A percentile compares a stretch with the other conserved stretches of the same genome.
phyloP scores from a whole-genome alignment of 2,329 filamentous ascomycete species.

The Talaromyces pinophilus region DNA sequence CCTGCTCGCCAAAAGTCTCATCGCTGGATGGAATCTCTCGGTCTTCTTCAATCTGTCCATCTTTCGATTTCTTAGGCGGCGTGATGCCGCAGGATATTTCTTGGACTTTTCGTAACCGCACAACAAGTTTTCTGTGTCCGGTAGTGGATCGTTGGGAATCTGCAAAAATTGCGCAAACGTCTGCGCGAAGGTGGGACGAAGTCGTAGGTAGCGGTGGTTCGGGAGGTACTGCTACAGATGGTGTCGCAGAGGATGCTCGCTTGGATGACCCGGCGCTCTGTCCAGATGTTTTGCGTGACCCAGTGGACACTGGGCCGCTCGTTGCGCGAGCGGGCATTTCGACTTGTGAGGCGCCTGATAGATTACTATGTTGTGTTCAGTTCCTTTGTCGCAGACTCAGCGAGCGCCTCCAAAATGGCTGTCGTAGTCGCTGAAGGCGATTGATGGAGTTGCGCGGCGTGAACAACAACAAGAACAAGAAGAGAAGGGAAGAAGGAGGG shows the following conservation, averaged over 20 bases:
- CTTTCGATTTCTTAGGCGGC: constrained; percentile 38
- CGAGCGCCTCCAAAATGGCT: constrained; percentile 8
- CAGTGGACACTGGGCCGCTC: constrained; percentile 40
- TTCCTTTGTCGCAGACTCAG: background rate
- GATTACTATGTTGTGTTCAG: background rate
- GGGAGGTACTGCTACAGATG: constrained; percentile 58
- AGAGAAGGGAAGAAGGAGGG: constrained; percentile 25
- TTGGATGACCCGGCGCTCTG: constrained; percentile 81
- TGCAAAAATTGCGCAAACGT: constrained; percentile 71
- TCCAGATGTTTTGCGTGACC: constrained; percentile 43
- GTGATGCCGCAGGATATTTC: constrained; percentile 71
- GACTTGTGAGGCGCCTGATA: background rate
- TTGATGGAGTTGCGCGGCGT: constrained; percentile 26
- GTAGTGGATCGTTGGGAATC: constrained; percentile 88
- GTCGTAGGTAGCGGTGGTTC: constrained; percentile 54
- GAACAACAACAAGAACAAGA: constrained; percentile 40
- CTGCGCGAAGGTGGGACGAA: constrained; percentile 64
- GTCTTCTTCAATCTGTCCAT: constrained; percentile 57
- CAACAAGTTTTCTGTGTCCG: constrained; percentile 83
- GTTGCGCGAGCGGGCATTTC: constrained; percentile 45
- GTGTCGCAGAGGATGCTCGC: constrained; percentile 65
- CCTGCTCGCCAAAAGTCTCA: constrained; percentile 75
- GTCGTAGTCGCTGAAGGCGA: background rate
- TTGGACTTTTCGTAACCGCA: constrained; percentile 86
- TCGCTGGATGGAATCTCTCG: constrained; percentile 48